Base-by-base conservation (phyloP, 768 basidiomycete species). In the Mycena capillaripes region DNA sequence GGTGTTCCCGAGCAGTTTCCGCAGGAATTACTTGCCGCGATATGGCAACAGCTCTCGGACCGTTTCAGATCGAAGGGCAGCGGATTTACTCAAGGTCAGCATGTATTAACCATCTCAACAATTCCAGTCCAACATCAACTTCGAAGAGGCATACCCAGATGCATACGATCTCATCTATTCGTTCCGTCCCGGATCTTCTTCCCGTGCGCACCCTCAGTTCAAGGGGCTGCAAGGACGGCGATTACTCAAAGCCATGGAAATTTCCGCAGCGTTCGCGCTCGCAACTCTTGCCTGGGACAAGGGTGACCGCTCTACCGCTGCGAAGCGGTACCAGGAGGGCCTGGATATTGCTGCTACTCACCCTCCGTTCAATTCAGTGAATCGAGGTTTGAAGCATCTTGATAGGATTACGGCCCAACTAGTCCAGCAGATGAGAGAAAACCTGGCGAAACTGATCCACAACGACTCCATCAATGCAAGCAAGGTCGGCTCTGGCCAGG, bases 211-310 rank as follows among this genome's bases (percentile, higher is more conserved):
- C 46, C 38, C 70, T 8, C 74, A 75, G 56, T 76, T 83, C 53
- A 66, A 71, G 1, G 78, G 76, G 10, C 19, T 66, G 3, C 30
- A 75, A 19, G 81, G 73, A 8, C 72, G 72, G 66, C 55, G 79
- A 14, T 21, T 82, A 56, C 70, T 83, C n/a, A 81, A 80, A 62
- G 80, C 75, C 14, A 78, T 82, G 77, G 80, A 82, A 44, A 76
- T 82, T 25, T 75, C 75, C 2, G 80, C 80, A 3, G 72, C 72
- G 9, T 50, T 81, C 30, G 78, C 80, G n/a, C 71, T 82, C 5
- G 82, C 79, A 4, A 53, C 82, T 40, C 42, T 82, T 17, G 81
- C 82, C 3, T 82, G 81, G 81, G 78, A 80, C 36, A 71, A 76
- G 30, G 70, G 73, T 9, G 81, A 83, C 58, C 79, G 82, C 11